These are phyloP conservation scores for Mangifera indica DNA, from an alignment of 345 rosid species.

Conservation along the genomic window DNA sequence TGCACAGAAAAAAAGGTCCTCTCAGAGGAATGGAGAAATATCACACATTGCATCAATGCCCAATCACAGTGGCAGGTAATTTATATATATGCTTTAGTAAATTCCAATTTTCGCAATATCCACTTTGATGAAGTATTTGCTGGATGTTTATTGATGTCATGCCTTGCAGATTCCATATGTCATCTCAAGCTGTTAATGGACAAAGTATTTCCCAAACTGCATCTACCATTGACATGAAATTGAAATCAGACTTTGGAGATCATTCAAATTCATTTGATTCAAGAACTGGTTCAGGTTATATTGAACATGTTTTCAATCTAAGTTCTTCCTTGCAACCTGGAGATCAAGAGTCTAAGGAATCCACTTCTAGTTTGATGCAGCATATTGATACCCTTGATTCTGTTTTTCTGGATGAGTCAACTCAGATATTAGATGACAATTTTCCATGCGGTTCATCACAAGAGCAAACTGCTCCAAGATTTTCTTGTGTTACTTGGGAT, in stretches of 20 bases:
- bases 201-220: slow-evolving; percentile 34
- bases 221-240: slow-evolving; percentile 44
- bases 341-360: slow-evolving; percentile 44
- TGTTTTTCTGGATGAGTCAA: slow-evolving; percentile 38
- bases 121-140: slow-evolving; percentile 12
- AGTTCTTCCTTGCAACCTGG: slow-evolving; percentile 46
- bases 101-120: neutral
- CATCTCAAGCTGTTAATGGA: slow-evolving; percentile 45
- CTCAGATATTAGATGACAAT: slow-evolving; percentile 31
- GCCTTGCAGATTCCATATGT: slow-evolving; percentile 53
- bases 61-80: slow-evolving; percentile 62
- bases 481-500: slow-evolving; percentile 70
- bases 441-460: slow-evolving; percentile 37
- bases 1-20: slow-evolving; percentile 64
- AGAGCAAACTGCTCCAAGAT: slow-evolving; percentile 37
- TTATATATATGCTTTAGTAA: slow-evolving; percentile 6
- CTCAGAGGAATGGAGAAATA: slow-evolving; percentile 49
- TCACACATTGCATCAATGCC: slow-evolving; percentile 42
- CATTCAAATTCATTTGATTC: slow-evolving; percentile 57
- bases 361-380: slow-evolving; percentile 41
- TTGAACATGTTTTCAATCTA: slow-evolving; percentile 44
- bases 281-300: slow-evolving; percentile 59
- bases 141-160: slow-evolving; percentile 18
- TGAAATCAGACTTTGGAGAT: slow-evolving; percentile 52
- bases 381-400: slow-evolving; percentile 43